A percentile compares a stretch with the other conserved stretches of the same genome.
Conservation (phyloP, 129 eudicot species). For the Heracleum sosnowskyi region DNA sequence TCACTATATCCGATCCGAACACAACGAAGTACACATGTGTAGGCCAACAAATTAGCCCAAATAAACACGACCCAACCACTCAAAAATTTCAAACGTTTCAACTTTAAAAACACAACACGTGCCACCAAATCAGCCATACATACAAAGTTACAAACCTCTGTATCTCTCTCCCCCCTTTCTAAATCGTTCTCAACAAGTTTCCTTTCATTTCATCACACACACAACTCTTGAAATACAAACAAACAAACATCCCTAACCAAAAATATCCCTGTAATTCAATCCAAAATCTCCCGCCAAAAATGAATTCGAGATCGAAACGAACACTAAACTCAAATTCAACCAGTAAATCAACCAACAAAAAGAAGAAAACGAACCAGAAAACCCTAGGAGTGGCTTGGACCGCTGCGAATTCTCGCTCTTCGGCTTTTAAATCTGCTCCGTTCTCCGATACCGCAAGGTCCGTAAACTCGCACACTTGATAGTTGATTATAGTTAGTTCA, state of each 20-base stretch:
- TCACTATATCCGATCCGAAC: too few species aligned
- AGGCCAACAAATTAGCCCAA: neutral
- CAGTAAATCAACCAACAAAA: slow-evolving; percentile 24
- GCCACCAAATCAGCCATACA: neutral
- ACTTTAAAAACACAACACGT: neutral
- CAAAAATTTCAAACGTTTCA: neutral
- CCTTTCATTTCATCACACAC: neutral
- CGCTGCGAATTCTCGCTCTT: slow-evolving; percentile 58
- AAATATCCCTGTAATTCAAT: neutral
- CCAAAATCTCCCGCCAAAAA: slow-evolving; percentile 18
- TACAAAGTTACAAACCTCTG: neutral
- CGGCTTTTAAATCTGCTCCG: slow-evolving; percentile 56
- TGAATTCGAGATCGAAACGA: slow-evolving; percentile 61
- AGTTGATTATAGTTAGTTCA: neutral
- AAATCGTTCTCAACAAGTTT: slow-evolving; percentile 10
- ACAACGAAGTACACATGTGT: too few species aligned
- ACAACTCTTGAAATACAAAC: neutral
- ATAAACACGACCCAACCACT: neutral
- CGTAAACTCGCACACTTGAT: neutral
- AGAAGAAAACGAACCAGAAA: slow-evolving; percentile 49
- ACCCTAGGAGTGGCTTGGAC: slow-evolving; percentile 99
- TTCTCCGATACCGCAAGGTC: slow-evolving; percentile 87
- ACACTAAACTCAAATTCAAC: slow-evolving; percentile 43
- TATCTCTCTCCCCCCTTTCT: neutral
- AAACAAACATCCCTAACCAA: neutral